Percentiles rank a stretch among this genome's conserved stretches.
These are phyloP conservation scores for Lactarius psammicola DNA, from an alignment of 768 basidiomycete genomes.

Conservation along the genomic window DNA sequence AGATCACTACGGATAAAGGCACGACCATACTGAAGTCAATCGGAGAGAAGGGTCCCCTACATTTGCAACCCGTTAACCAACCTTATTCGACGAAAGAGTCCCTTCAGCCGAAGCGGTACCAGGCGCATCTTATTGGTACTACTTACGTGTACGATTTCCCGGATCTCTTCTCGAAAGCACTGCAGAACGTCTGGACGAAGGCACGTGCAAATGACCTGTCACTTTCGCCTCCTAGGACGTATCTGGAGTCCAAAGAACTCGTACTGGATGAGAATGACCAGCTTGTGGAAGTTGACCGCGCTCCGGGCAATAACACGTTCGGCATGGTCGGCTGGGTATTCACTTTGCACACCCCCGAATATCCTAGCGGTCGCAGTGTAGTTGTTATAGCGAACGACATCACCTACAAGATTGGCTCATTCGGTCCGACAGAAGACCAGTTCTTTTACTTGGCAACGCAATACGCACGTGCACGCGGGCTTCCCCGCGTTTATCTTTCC, in stretches of 20 bases:
- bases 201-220: conserved; percentile 62
- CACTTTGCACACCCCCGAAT: conserved; percentile 89
- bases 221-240: conserved; percentile 69
- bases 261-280: conserved; percentile 93
- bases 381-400: conserved; percentile 98
- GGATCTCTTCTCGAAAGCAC: conserved; percentile 95
- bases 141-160: conserved; percentile 99
- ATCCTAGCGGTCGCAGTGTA: conserved; percentile 78
- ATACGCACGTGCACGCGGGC: conserved; percentile 82
- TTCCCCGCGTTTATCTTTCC: conserved; percentile 96
- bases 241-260: conserved; percentile 84
- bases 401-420: conserved; percentile 97
- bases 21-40: conserved; percentile 96
- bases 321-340: conserved; percentile 99
- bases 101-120: conserved; percentile 97
- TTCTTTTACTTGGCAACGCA: conserved; percentile 96
- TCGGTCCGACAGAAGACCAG: conserved; percentile 92
- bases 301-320: conserved; percentile 90
- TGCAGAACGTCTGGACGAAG: conserved; percentile 89
- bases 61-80: conserved; percentile 91
- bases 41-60: conserved; percentile 94
- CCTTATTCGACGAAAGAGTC: conserved; percentile 97
- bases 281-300: conserved; percentile 84
- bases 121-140: conserved; percentile 96
- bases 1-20: conserved; percentile 94